Conservation (phyloP, 495 filamentous ascomycete species). For the Tuber borchii region DNA sequence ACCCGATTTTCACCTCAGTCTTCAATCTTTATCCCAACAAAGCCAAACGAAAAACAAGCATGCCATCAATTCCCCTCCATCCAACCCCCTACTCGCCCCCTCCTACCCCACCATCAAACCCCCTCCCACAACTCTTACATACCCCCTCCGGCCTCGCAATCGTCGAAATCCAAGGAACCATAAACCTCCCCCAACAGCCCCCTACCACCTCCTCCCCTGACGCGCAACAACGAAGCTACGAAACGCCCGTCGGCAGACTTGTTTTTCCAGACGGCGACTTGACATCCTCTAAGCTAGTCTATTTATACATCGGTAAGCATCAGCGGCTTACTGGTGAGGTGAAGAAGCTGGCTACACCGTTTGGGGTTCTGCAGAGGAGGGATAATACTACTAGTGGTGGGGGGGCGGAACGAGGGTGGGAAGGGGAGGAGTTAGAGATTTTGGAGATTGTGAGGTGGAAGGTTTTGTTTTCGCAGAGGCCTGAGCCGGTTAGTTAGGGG, state of each 20-base stretch:
- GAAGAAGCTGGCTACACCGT: constrained; percentile 67
- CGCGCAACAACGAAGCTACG: constrained; percentile 16
- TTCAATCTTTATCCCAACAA: constrained; percentile 7
- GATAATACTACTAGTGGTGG: constrained; percentile 18
- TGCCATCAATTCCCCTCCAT: constrained; percentile 29
- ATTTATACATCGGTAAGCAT: constrained; percentile 80
- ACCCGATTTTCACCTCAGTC: not conserved
- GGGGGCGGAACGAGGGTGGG: constrained; percentile 24
- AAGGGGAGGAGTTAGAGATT: constrained; percentile 47
- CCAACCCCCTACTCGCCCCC: constrained; percentile 17
- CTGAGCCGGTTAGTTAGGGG: constrained; percentile 66
- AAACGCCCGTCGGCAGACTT: constrained; percentile 30
- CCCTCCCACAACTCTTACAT: constrained; percentile 51
- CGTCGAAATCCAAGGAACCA: constrained; percentile 47
- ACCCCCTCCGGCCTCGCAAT: constrained; percentile 69
- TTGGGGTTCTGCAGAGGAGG: constrained; percentile 65
- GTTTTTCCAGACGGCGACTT: constrained; percentile 32
- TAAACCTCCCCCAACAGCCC: constrained; percentile 21
- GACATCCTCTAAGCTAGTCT: constrained; percentile 47
- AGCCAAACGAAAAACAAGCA: not conserved
- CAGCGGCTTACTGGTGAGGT: constrained; percentile 87
- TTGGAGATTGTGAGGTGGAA: constrained; percentile 86
- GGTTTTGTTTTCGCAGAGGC: constrained; percentile 75
- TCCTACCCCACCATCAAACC: constrained; percentile 22
- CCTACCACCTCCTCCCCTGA: constrained; percentile 10